Evolutionary conservation across 805 yeast genomes (phyloP).

Genomic region (Candida patagonica): DNA sequence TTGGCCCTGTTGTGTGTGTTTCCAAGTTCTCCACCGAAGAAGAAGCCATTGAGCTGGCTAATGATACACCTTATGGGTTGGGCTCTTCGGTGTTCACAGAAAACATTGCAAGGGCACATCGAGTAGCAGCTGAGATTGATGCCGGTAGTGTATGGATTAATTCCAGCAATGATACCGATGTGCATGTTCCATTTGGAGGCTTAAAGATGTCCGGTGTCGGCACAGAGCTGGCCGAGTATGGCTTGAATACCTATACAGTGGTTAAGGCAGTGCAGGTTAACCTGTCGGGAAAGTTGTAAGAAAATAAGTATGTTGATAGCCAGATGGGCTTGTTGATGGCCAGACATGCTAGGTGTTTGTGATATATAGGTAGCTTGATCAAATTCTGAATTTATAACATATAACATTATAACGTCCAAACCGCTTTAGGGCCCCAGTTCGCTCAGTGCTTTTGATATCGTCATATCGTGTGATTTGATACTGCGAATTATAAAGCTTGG

Average conservation of each 20-base stretch:
- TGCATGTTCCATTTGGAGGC: constrained; percentile 72
- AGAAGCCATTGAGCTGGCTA: constrained; percentile 62
- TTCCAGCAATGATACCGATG: constrained; percentile 56
- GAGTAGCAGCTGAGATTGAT: constrained; percentile 48
- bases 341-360: too few species aligned
- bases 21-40: constrained; percentile 57
- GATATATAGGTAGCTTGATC: too few species aligned
- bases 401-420: too few species aligned
- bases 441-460: not conserved
- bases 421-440: not conserved
- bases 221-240: constrained; percentile 70
- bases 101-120: constrained; percentile 57
- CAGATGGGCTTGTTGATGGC: too few species aligned
- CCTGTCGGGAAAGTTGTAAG: constrained; percentile 4
- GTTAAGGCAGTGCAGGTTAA: constrained; percentile 51
- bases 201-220: constrained; percentile 73
- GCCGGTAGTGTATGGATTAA: constrained; percentile 68
- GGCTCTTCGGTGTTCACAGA: constrained; percentile 75
- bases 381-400: too few species aligned
- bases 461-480: constrained; percentile 12
- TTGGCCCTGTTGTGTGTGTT: constrained; percentile 76
- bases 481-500: constrained; percentile 15
- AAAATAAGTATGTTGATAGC: too few species aligned
- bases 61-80: constrained; percentile 66
- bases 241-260: constrained; percentile 62